Evolutionary conservation across 2,329 filamentous ascomycete genomes (phyloP).

Genomic region (Arthroderma sp.): DNA sequence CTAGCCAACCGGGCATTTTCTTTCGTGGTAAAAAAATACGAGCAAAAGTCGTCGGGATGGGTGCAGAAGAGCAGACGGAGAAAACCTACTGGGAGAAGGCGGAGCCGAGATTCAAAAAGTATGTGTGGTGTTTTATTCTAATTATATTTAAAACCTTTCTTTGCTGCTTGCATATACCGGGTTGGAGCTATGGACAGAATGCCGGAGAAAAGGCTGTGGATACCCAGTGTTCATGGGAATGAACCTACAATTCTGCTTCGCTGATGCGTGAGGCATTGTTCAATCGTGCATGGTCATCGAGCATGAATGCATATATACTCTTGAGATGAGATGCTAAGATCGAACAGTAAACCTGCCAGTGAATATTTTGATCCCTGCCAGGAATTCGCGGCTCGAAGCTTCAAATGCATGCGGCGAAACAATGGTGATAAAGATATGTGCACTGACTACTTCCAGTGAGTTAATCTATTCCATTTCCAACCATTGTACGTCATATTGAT

Average conservation of each 20-base stretch:
- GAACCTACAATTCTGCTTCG: too few species aligned
- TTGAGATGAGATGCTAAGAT: neutral
- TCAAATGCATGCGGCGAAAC: conserved; percentile 81
- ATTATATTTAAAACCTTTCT: neutral
- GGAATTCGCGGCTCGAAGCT: conserved; percentile 72
- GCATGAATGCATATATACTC: neutral
- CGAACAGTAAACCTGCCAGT: conserved; percentile 64
- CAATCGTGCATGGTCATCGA: too few species aligned
- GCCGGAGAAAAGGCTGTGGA: too few species aligned
- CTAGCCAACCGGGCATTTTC: too few species aligned
- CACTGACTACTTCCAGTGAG: conserved; percentile 87
- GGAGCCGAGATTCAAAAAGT: conserved; percentile 52
- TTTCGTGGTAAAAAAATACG: too few species aligned
- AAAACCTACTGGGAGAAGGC: conserved; percentile 36
- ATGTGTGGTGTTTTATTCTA: conserved; percentile 15
- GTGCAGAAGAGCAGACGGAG: neutral
- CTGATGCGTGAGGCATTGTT: too few species aligned
- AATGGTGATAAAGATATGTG: conserved; percentile 81
- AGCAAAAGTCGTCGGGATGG: neutral
- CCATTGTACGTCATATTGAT: neutral
- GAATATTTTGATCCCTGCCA: conserved; percentile 94
- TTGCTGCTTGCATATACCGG: neutral
- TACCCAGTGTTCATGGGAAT: too few species aligned
- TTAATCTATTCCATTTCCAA: conserved; percentile 10
- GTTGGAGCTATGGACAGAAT: neutral